phyloP scores from a whole-genome alignment of 345 rosid genomes.

The Syzygium aromaticum region DNA sequence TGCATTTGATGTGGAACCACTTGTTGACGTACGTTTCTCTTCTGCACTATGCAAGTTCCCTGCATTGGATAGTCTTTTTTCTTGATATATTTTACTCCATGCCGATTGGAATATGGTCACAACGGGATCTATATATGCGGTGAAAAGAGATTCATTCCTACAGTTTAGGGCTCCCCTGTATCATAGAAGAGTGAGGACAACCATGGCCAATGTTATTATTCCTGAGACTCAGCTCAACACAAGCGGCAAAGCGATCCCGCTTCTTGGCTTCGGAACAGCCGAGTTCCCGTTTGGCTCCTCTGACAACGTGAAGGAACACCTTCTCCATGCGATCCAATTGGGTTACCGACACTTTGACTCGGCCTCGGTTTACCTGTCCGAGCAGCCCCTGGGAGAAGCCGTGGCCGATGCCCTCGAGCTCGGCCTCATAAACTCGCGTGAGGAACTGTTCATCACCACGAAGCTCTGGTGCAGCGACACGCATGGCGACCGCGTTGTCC shows the following conservation, averaged over 20 bases:
- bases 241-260: conserved; percentile 3
- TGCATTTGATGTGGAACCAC: not conserved
- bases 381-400: conserved; percentile 29
- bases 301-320: not conserved
- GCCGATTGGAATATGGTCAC: not conserved
- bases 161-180: not conserved
- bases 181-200: not conserved
- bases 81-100: not conserved
- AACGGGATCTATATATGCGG: not conserved
- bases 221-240: not conserved
- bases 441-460: conserved; percentile 30
- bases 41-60: not conserved
- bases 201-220: not conserved
- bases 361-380: conserved; percentile 12
- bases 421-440: conserved; percentile 16
- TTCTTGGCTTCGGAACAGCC: conserved; percentile 13
- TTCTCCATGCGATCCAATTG: conserved; percentile 17
- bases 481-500: conserved; percentile 14
- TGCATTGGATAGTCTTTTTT: not conserved
- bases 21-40: not conserved
- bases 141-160: not conserved
- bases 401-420: conserved; percentile 20
- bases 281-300: conserved; percentile 3
- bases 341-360: conserved; percentile 37
- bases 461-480: conserved; percentile 29